phyloP scores from a whole-genome alignment of 352 stramenopile species.

The Aphanomyces invadans region DNA sequence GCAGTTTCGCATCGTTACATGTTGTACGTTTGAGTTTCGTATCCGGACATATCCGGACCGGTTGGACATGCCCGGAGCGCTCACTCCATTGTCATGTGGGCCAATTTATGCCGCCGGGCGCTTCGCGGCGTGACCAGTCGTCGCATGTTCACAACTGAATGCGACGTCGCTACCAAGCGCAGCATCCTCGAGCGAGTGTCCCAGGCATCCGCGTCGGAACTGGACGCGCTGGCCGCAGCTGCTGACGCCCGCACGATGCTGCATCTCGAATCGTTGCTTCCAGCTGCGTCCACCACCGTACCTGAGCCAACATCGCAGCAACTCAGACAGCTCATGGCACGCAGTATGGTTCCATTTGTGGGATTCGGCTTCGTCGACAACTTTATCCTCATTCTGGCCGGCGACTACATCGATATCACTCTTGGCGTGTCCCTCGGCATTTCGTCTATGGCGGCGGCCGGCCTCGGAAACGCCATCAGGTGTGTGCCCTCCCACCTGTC shows the following conservation, averaged over 20 bases:
- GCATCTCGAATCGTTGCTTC: not conserved
- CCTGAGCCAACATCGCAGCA: not conserved
- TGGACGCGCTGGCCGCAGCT: not conserved
- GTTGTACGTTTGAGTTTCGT: too few relatives aligned
- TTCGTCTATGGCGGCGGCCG: conserved; percentile 79
- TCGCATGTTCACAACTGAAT: not conserved
- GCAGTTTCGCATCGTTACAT: too few relatives aligned
- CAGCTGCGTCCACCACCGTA: not conserved
- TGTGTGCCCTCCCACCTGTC: conserved; percentile 46
- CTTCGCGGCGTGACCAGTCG: not conserved
- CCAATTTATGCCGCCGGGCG: not conserved
- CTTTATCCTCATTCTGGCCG: conserved; percentile 89
- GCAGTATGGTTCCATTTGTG: conserved; percentile 88
- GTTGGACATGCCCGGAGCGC: not conserved
- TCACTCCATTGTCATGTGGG: too few relatives aligned
- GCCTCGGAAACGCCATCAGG: conserved; percentile 76
- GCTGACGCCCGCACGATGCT: not conserved
- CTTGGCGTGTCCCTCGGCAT: conserved; percentile 77
- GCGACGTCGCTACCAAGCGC: not conserved
- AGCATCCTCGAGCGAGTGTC: conserved; percentile 4
- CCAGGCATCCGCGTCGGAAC: not conserved
- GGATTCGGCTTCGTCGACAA: conserved; percentile 98
- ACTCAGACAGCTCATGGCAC: conserved; percentile 14
- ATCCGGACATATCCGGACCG: not conserved
- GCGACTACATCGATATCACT: conserved; percentile 81